A percentile compares a stretch with the other conserved stretches of the same genome.
These are phyloP conservation scores for Penicillium italicum DNA, from an alignment of 2,329 filamentous ascomycete genomes.

Conservation along the genomic window DNA sequence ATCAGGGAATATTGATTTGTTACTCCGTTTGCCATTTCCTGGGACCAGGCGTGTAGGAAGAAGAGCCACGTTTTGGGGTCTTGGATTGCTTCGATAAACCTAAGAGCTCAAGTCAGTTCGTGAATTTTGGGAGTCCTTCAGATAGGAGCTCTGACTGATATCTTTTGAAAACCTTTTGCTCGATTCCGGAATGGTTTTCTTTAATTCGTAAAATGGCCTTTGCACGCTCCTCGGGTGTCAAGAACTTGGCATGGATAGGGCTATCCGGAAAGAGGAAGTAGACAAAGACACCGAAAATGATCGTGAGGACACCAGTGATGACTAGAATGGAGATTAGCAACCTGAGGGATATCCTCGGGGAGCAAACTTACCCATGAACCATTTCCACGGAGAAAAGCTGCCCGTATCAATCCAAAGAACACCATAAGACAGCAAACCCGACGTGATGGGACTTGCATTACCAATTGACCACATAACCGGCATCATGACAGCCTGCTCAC, in stretches of 20 bases:
- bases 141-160: conserved; percentile 12
- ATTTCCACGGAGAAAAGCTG: conserved; percentile 40
- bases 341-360: not conserved
- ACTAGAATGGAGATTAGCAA: conserved; percentile 1
- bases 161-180: conserved; percentile 36
- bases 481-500: conserved; percentile 33
- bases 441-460: conserved; percentile 40
- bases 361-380: conserved; percentile 36
- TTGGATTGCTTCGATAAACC: conserved; percentile 32
- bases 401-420: conserved; percentile 40
- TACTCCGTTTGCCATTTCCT: conserved; percentile 37
- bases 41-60: conserved; percentile 35
- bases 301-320: conserved; percentile 13
- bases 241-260: conserved; percentile 31
- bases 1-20: conserved; percentile 46
- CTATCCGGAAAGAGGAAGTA: conserved; percentile 36
- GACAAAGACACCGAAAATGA: conserved; percentile 27
- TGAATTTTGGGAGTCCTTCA: not conserved
- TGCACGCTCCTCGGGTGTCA: conserved; percentile 33
- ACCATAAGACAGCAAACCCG: conserved; percentile 43
- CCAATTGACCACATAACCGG: conserved; percentile 43
- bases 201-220: conserved; percentile 36
- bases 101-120: not conserved
- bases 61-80: conserved; percentile 38
- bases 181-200: conserved; percentile 38